Conservation (phyloP, 179 eudicot species). For the Silene coronaria region DNA sequence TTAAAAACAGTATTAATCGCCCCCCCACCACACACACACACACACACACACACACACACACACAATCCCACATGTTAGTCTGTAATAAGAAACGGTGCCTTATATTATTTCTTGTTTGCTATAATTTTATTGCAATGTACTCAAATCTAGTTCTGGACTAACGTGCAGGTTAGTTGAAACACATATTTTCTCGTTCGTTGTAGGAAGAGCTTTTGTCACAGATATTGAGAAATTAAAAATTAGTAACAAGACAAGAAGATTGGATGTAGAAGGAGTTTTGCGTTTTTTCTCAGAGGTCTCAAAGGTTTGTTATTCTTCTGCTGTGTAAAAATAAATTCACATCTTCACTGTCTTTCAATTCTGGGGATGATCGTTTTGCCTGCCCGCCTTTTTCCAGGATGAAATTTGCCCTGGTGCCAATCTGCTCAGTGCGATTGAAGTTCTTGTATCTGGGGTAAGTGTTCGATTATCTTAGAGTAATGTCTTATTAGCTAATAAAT, state of each 20-base stretch:
- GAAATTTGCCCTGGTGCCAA: slow-evolving; percentile 77
- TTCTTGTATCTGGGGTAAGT: slow-evolving; percentile 95
- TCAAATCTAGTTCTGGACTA: slow-evolving; percentile 20
- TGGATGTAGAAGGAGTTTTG: slow-evolving; percentile 70
- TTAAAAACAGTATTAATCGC: not conserved
- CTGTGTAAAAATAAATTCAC: not conserved
- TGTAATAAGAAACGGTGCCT: not conserved
- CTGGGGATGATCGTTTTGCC: not conserved
- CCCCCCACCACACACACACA: too few species aligned
- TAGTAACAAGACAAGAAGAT: slow-evolving; percentile 75
- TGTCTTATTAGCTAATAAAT: not conserved
- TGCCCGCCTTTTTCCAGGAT: slow-evolving; percentile 50
- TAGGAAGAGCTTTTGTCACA: slow-evolving; percentile 99
- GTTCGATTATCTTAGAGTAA: slow-evolving; percentile 3
- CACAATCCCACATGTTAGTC: not conserved
- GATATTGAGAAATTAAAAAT: slow-evolving; percentile 93
- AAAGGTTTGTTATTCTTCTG: slow-evolving; percentile 48
- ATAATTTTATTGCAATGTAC: not conserved
- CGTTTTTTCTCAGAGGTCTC: slow-evolving; percentile 70
- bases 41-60: too few species aligned
- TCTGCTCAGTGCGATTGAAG: slow-evolving; percentile 76
- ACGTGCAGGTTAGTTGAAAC: slow-evolving; percentile 94
- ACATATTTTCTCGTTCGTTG: slow-evolving; percentile 97
- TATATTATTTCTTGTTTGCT: not conserved
- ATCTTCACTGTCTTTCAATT: slow-evolving; percentile 6